Evolutionary conservation across 768 basidiomycete genomes (phyloP).

Genomic region (Psilocybe subaeruginosa): DNA sequence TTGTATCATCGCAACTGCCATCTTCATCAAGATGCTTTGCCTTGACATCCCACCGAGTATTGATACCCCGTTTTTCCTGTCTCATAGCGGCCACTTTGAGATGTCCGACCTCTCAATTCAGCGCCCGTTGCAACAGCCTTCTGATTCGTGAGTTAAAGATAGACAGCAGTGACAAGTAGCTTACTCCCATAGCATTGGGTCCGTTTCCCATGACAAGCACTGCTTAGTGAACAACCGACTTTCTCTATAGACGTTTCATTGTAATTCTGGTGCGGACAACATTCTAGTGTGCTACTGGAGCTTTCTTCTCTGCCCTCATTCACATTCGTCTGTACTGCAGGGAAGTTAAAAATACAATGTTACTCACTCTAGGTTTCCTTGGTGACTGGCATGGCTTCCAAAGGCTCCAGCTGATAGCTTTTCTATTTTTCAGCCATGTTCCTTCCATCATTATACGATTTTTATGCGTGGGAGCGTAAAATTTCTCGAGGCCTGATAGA

Average conservation of each 20-base stretch:
- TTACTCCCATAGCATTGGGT: neutral
- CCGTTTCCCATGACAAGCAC: neutral
- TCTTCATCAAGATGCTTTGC: slow-evolving; percentile 9
- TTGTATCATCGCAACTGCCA: slow-evolving; percentile 22
- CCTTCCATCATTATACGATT: neutral
- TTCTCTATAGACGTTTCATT: neutral
- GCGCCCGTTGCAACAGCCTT: slow-evolving; percentile 14
- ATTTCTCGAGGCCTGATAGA: neutral
- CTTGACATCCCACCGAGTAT: slow-evolving; percentile 1
- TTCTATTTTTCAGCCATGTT: neutral
- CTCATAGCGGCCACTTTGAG: neutral
- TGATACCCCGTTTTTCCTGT: slow-evolving; percentile 1
- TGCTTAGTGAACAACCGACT: neutral
- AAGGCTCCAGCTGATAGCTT: neutral
- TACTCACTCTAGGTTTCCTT: slow-evolving; percentile 1
- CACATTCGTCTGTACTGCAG: too few species aligned
- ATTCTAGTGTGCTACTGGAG: too few species aligned
- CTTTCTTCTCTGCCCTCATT: neutral
- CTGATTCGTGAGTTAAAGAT: slow-evolving; percentile 6
- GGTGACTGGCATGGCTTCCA: slow-evolving; percentile 11
- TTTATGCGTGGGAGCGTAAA: neutral
- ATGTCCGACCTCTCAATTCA: slow-evolving; percentile 5
- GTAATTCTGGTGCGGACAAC: neutral
- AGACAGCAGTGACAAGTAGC: neutral
- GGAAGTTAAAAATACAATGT: neutral